These are phyloP conservation scores for Jatropha curcas DNA, from an alignment of 345 rosid species.

Conservation along the genomic window DNA sequence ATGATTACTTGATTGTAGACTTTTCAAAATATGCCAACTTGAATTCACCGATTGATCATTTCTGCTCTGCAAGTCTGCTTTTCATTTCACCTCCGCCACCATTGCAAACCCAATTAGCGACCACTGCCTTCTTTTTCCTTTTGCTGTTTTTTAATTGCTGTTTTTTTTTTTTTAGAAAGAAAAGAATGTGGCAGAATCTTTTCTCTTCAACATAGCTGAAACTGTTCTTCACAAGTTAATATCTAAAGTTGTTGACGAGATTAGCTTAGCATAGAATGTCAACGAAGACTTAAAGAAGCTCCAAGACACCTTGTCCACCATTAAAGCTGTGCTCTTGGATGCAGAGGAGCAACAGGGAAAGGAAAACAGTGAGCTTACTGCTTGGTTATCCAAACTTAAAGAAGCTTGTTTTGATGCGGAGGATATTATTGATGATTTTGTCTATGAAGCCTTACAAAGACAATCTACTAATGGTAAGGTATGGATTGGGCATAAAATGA, in stretches of 20 bases:
- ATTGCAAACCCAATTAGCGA: too few species aligned
- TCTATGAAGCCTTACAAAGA: background rate
- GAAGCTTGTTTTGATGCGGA: background rate
- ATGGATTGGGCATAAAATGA: slow-evolving; percentile 2
- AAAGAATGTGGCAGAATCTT: background rate
- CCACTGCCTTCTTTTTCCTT: background rate
- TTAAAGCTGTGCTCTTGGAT: background rate
- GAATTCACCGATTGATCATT: background rate
- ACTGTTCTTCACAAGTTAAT: background rate
- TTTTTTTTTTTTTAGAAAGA: too few species aligned
- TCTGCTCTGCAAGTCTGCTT: background rate
- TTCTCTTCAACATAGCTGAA: background rate
- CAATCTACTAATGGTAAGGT: slow-evolving; percentile 5
- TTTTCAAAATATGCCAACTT: too few species aligned
- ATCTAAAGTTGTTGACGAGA: background rate
- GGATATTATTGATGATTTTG: background rate
- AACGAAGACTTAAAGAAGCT: background rate
- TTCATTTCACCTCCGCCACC: background rate
- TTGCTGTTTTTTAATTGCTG: too few species aligned
- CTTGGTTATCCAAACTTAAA: background rate
- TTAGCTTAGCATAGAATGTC: too few species aligned
- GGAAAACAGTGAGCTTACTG: background rate
- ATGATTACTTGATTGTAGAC: too few species aligned
- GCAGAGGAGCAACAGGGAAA: background rate
- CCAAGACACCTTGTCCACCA: background rate